Percentiles rank a stretch among this genome's conserved stretches.
These are phyloP conservation scores for Cucurbita pepo DNA, from an alignment of 306 rosid species.

Conservation along the genomic window DNA sequence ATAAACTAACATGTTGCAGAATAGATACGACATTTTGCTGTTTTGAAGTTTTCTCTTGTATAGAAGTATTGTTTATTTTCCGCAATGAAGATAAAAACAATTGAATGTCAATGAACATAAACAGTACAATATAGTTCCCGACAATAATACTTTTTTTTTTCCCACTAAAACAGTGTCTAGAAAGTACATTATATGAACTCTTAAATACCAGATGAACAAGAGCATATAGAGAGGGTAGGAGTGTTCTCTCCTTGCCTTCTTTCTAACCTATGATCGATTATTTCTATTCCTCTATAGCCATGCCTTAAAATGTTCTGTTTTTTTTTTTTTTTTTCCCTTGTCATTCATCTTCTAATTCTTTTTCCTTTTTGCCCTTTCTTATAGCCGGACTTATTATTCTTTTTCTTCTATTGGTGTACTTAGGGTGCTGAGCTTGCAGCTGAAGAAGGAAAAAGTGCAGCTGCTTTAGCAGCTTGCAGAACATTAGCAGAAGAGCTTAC, in stretches of 20 bases:
- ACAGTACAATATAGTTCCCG: background rate
- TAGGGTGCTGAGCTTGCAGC: slow-evolving; percentile 93
- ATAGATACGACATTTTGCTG: background rate
- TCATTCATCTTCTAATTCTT: background rate
- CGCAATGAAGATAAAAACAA: background rate
- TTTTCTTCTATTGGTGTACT: slow-evolving; percentile 16
- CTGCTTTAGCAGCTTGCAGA: slow-evolving; percentile 93
- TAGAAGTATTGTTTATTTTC: background rate
- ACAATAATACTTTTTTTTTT: background rate
- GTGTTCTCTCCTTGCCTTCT: background rate
- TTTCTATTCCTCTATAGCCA: background rate
- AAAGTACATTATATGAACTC: background rate
- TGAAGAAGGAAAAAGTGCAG: slow-evolving; percentile 85
- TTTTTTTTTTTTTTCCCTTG: background rate
- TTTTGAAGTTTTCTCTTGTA: background rate
- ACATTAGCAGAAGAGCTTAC: slow-evolving; percentile 94
- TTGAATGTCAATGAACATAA: background rate
- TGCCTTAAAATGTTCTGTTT: background rate
- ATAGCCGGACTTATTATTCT: background rate
- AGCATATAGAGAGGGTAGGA: background rate
- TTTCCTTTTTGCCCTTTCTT: background rate
- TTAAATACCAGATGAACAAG: background rate
- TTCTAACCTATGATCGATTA: background rate
- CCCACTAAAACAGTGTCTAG: background rate
- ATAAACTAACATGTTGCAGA: background rate